Base-by-base conservation (phyloP, 805 yeast species). In the Kodamaea jinghongensis region DNA sequence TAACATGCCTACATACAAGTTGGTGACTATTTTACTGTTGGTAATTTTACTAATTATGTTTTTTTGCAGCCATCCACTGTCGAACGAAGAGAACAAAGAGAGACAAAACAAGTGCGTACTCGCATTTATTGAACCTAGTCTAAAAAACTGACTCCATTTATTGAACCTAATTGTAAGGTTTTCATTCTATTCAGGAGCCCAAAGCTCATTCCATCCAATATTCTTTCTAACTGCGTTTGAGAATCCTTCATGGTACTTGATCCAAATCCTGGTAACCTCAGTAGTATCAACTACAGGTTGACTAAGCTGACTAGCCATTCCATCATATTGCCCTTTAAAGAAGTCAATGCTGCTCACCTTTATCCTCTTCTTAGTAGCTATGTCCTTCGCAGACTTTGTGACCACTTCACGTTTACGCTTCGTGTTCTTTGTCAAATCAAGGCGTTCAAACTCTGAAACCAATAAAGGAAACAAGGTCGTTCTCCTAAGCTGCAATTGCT, bases 231-330 rank as follows among this genome's bases (percentile, higher is more conserved):
- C 97, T 0, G 97, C 97, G 58, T 87, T 84, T 4, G 95, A 85
- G 54, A 83, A 89, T 0, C 97, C 97, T 61, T 89, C 96, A 47
- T 84, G 85, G 55, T 82, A 88, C 54, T 84, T 87, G n/a, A 89
- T 86, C 96, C 96, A 89, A 25, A 68, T 68, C 36, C 73, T 51
- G 6, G 59, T 43, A 15, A 33, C 79, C 71, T 50, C 78, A 20
- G 65, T 22, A 60, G 54, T 30, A 50, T 61, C 36, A 39, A 44
- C 39, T 43, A 52, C 47, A 38, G 54, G 37, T 34, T 48, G 53
- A 11, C 42, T 41, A 11, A 55, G 47, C 42, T 64, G 68, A 11
- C 54, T 53, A 7, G 62, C 46, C 8, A 66, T 45, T 12, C 58
- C 65, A 14, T 62, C 70, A 46, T 68, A 68, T 38, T 55, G 60